Conservation (phyloP, 345 rosid genomes). For the Populus euphratica region DNA sequence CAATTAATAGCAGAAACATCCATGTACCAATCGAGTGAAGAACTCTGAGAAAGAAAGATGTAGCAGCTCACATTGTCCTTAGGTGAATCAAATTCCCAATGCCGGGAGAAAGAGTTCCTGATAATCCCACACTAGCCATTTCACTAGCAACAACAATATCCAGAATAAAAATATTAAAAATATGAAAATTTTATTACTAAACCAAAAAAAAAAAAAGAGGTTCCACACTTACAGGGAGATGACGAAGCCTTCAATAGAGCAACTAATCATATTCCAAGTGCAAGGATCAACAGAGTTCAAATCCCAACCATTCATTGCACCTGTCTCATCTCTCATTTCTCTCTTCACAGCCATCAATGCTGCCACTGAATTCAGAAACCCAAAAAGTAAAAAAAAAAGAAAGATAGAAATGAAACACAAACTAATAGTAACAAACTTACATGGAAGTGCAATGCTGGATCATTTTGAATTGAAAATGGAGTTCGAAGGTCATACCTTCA, state of each 20-base stretch:
- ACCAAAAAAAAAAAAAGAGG: not conserved
- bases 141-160: constrained; percentile 40
- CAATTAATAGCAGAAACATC: not conserved
- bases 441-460: not conserved
- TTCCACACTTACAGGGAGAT: constrained; percentile 59
- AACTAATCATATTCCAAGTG: constrained; percentile 95
- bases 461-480: not conserved
- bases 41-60: not conserved
- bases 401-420: not conserved
- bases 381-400: not conserved
- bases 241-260: constrained; percentile 75
- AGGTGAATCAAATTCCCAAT: constrained; percentile 78
- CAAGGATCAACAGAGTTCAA: constrained; percentile 97
- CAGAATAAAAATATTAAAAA: constrained; percentile 3
- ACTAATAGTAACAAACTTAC: not conserved
- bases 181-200: not conserved
- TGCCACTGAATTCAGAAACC: constrained; percentile 47
- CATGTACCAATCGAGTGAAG: not conserved
- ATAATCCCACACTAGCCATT: constrained; percentile 72
- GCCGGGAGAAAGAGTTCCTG: constrained; percentile 67
- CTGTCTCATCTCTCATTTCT: constrained; percentile 58
- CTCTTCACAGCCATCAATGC: constrained; percentile 87
- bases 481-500: constrained; percentile 52
- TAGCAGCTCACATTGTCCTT: constrained; percentile 58
- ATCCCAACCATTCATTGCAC: constrained; percentile 85